phyloP scores from a whole-genome alignment of 2,329 filamentous ascomycete genomes.

The Helotiales sp. region DNA sequence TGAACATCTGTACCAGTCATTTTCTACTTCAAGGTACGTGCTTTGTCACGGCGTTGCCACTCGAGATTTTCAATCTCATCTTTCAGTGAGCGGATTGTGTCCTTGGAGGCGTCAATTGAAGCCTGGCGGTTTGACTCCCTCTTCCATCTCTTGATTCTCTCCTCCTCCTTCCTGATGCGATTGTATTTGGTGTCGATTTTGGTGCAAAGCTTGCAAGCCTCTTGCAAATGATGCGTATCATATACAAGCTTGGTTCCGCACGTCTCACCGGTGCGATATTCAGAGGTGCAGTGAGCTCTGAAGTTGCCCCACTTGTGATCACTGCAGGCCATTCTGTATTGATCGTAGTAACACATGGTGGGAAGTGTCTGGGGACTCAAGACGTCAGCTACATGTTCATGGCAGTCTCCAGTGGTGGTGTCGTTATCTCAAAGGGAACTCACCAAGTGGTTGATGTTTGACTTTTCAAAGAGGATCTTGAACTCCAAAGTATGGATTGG shows the following conservation, averaged over 20 bases:
- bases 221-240: conserved; percentile 60
- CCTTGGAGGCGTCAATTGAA: conserved; percentile 36
- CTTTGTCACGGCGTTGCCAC: conserved; percentile 11
- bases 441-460: conserved; percentile 25
- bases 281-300: conserved; percentile 87
- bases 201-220: conserved; percentile 79
- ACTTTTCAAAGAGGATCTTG: conserved; percentile 4
- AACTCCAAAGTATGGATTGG: neutral
- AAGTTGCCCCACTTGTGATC: conserved; percentile 97
- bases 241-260: conserved; percentile 92
- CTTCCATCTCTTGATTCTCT: conserved; percentile 76
- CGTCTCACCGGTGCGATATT: conserved; percentile 94
- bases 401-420: no score
- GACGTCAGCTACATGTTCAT: conserved; percentile 24
- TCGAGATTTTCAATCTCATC: conserved; percentile 55
- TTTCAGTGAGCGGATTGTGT: conserved; percentile 66
- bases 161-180: conserved; percentile 70
- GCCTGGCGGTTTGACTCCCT: conserved; percentile 4
- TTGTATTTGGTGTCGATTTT: conserved; percentile 85
- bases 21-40: no score
- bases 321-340: conserved; percentile 80
- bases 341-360: conserved; percentile 95
- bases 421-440: no score
- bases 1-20: neutral
- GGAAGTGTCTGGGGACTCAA: conserved; percentile 18